Evolutionary conservation across 1,284 basidiomycete genomes (phyloP), one percentile per base, ranked within the genome.

Genomic region (Cutaneotrichosporon cutaneum): DNA sequence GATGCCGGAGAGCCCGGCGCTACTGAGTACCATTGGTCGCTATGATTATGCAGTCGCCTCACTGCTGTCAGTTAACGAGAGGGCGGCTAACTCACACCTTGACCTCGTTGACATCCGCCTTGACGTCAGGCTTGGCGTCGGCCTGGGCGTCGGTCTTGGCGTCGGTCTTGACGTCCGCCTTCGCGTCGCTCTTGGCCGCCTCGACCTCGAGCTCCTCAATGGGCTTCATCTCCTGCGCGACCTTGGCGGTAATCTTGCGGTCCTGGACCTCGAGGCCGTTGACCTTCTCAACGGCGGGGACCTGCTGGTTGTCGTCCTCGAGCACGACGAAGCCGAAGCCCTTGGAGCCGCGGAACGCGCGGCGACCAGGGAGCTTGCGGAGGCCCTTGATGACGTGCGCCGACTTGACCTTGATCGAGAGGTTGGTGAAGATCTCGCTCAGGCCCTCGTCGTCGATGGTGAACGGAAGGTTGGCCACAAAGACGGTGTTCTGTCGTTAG

Each of bases 251-350:
- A 74, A 94, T 87, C 68, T 84, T 77, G 70, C 92, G 83, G 60
- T 90, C 90, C 54, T 85, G 87, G 63, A 94, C 81, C 64, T 92
- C 87, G 79, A 90, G 90, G 77, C 89, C 90, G 72, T 92, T 84
- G 69, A 92, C 84, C 69, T 86, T 85, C 58, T 79, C 73, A 67
- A 95, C 89, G 47, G 91, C 92, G 82, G 91, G 90, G 77, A 87
- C 79, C 82, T 94, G 92, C 79, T 91, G 86, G 68, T 85, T 87
- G 76, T 92, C 88, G 70, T 83, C 83, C 65, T 89, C 90, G 65
- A 94, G 89, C 70, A 94, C 92, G 72, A 95, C 92, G 75, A 95
- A 95, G 61, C 91, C 94, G 77, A 93, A 96, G 64, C 93, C 93
- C 81, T 94, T 94, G 83, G 88, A 90, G 30, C 73, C 68, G 76